These are phyloP conservation scores for Aegilops speltoides DNA, from an alignment of 176 grass and related monocot species.

Conservation along the genomic window DNA sequence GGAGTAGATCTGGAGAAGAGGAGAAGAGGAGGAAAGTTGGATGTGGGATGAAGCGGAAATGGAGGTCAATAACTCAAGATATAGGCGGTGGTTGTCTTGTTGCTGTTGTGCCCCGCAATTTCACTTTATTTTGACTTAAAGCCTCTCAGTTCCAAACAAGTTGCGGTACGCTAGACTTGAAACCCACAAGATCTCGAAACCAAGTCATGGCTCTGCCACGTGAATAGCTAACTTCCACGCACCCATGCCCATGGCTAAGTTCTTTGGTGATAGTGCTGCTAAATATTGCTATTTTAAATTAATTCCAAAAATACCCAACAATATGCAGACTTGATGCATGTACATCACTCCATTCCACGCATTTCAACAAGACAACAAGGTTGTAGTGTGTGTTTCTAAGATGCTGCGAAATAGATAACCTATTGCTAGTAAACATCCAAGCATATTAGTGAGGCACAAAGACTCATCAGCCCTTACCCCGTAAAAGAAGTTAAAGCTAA, in stretches of 20 bases:
- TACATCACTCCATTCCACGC: neutral
- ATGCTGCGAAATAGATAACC: neutral
- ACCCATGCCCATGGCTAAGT: neutral
- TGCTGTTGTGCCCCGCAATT: neutral
- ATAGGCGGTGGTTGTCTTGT: neutral
- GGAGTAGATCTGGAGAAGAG: conserved; percentile 36
- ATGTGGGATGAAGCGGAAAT: conserved; percentile 22
- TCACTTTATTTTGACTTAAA: too few species aligned
- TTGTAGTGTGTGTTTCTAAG: neutral
- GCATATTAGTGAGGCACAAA: neutral
- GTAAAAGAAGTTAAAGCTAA: neutral
- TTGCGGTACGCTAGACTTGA: too few species aligned
- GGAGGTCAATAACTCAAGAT: neutral
- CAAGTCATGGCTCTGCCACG: too few species aligned
- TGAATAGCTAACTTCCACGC: neutral
- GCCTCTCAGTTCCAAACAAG: too few species aligned
- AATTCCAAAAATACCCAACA: neutral
- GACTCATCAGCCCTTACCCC: neutral
- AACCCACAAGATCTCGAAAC: too few species aligned
- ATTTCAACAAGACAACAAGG: neutral
- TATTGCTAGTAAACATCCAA: neutral
- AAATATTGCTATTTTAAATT: neutral
- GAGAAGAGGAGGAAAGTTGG: conserved; percentile 20
- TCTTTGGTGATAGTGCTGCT: too few species aligned
- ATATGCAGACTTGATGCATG: neutral